phyloP scores from a whole-genome alignment of 1,284 basidiomycete genomes.

The Waitea zeae region DNA sequence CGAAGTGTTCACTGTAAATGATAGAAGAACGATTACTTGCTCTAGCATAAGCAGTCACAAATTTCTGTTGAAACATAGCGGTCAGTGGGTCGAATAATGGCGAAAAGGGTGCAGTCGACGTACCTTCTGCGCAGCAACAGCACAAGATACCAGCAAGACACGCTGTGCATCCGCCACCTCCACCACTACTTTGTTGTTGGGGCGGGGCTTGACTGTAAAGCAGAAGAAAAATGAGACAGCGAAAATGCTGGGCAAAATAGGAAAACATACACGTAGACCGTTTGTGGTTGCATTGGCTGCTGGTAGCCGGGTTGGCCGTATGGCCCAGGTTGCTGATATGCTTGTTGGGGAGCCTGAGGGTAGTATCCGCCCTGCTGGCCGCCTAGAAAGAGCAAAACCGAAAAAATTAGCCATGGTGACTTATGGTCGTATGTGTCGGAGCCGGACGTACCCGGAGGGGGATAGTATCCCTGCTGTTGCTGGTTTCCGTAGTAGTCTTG shows the following conservation, averaged over 20 bases:
- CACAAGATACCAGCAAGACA: constrained; percentile 56
- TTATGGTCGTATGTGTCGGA: too few species aligned
- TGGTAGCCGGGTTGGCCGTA: constrained; percentile 19
- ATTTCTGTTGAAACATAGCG: constrained; percentile 26
- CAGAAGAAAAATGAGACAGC: background rate
- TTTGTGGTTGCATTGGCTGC: constrained; percentile 52
- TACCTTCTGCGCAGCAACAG: constrained; percentile 69
- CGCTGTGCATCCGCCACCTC: constrained; percentile 36
- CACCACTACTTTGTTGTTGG: constrained; percentile 23
- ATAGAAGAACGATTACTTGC: too few species aligned
- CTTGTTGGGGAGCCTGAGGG: constrained; percentile 57
- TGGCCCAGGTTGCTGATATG: constrained; percentile 32
- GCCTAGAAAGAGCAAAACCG: too few species aligned
- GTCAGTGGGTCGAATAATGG: background rate
- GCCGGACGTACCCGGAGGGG: constrained; percentile 39
- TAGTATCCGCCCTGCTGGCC: constrained; percentile 63
- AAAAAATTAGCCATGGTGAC: too few species aligned
- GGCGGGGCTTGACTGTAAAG: constrained; percentile 33
- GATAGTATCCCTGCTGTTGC: constrained; percentile 41
- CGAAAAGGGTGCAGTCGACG: constrained; percentile 11
- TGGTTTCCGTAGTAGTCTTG: constrained; percentile 48
- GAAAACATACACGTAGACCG: constrained; percentile 49
- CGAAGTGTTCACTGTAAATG: too few species aligned
- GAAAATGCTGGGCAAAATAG: background rate
- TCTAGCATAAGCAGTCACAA: constrained; percentile 50